Evolutionary conservation across 2,329 filamentous ascomycete species (phyloP).

Genomic region (Fusarium setosum): DNA sequence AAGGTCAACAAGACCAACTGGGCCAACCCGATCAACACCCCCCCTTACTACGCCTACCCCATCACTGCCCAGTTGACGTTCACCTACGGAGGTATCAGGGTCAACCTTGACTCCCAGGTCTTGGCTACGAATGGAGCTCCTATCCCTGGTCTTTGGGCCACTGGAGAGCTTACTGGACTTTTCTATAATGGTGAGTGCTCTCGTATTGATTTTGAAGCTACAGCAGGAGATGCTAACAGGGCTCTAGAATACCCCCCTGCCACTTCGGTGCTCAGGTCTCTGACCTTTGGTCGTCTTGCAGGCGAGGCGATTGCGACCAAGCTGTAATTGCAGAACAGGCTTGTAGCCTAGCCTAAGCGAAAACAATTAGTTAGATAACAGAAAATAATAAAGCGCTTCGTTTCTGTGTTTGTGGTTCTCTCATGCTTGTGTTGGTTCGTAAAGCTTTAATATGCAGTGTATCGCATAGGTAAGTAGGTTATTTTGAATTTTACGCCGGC

Average conservation of each 20-base stretch:
- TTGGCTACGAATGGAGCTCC: neutral
- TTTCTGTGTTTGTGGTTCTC: no score
- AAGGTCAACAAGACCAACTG: slow-evolving; percentile 2
- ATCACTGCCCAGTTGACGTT: neutral
- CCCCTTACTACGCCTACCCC: neutral
- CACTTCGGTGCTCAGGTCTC: neutral
- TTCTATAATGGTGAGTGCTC: neutral
- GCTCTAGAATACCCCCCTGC: neutral
- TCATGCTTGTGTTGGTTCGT: no score
- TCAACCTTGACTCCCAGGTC: neutral
- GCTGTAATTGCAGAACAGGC: neutral
- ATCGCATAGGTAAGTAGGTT: no score
- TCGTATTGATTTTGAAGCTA: no score
- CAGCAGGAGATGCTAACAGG: neutral
- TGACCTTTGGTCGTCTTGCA: neutral
- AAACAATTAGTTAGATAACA: no score
- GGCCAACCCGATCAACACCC: neutral
- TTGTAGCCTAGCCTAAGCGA: no score
- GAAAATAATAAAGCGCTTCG: no score
- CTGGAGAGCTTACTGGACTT: neutral
- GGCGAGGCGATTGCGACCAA: neutral
- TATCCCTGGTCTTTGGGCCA: neutral
- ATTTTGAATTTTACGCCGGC: no score
- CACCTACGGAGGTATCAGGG: neutral
- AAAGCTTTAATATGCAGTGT: no score